phyloP scores from a whole-genome alignment of 768 basidiomycete species.

The Mycena olivaceomarginata region DNA sequence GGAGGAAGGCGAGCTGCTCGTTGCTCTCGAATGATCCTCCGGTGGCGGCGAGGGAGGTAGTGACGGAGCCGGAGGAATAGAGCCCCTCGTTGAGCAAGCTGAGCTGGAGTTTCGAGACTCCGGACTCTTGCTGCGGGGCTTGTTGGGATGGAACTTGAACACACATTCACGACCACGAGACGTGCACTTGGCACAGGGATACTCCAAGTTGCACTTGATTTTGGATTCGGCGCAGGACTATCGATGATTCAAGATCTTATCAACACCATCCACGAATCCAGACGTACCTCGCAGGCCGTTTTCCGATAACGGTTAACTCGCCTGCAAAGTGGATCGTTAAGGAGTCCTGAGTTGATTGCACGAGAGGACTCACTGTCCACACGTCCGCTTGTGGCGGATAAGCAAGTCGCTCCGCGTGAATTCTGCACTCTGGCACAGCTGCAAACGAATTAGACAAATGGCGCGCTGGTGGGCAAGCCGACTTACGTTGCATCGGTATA shows the following conservation, averaged over 20 bases:
- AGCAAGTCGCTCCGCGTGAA: constrained; percentile 86
- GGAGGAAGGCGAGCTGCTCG: constrained; percentile 13
- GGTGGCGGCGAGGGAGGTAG: not conserved
- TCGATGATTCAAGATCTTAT: not conserved
- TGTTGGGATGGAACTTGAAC: constrained; percentile 72
- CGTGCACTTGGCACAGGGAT: constrained; percentile 81
- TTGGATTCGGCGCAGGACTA: constrained; percentile 85
- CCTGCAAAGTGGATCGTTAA: constrained; percentile 45
- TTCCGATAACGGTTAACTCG: constrained; percentile 75
- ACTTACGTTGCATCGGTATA: constrained; percentile 78
- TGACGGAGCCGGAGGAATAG: not conserved
- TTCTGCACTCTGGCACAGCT: constrained; percentile 78
- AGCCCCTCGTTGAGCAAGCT: not conserved
- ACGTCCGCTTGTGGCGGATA: constrained; percentile 83
- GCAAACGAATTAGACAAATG: constrained; percentile 14
- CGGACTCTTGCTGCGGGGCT: constrained; percentile 60
- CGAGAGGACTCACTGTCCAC: constrained; percentile 73
- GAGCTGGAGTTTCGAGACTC: not conserved
- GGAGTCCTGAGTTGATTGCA: constrained; percentile 53
- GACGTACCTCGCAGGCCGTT: constrained; percentile 76
- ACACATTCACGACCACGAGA: constrained; percentile 79
- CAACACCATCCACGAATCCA: not conserved
- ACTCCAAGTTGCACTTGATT: constrained; percentile 82
- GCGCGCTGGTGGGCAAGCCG: constrained; percentile 28
- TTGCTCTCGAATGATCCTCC: not conserved